Base-by-base conservation (phyloP, 768 basidiomycete genomes). In the Chalciporus pseudorubinellus region DNA sequence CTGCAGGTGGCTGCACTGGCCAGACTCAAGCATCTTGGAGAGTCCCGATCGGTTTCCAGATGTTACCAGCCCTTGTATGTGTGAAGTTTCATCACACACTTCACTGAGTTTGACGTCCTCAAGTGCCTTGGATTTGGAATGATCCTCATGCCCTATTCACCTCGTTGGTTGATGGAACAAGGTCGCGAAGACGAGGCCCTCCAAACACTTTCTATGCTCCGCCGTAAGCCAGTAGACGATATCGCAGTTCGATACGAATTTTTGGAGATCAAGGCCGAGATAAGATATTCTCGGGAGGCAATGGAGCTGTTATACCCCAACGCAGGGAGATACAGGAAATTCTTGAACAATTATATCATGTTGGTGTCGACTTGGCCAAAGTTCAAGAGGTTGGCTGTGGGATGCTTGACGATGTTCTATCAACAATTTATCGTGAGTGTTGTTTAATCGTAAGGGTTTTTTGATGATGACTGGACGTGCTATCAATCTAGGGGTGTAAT, bases 111-210 rank as follows among this genome's bases (percentile, higher is more conserved):
- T 52, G 44, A 61, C 12, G 19, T 39, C 40, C 10, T 24, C 24
- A 45, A 68, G 68, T 62, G 59, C n/a, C 57, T 70, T 48, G 67
- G 61, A 7, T 44, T 68, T 28, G 67, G 67, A 33, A 68, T 68
- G 67, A 36, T 44, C 18, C 64, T 72, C 41, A 64, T 75, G 59
- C 74, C 74, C 19, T 74, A 70, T 46, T 75, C 75, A 18, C 75
- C 75, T 18, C 69, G 75, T 44, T 76, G 75, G 70, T 59, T 76
- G 33, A 67, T 70, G 52, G 68, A 71, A 45, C 64, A 69, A 58
- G 71, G 71, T 0, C 69, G 71, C 7, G 65, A 66, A 41, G 61
- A 59, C 6, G 74, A 77, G 38, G 72, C 73, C 7, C 46, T 71
- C 20, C 44, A 56, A 13, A 71, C 69, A 2, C 49, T 76, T 9